A percentile compares a stretch with the other conserved stretches of the same genome.
phyloP scores from a whole-genome alignment of 202 grass and related monocot genomes.

The Miscanthus sacchariflorus region DNA sequence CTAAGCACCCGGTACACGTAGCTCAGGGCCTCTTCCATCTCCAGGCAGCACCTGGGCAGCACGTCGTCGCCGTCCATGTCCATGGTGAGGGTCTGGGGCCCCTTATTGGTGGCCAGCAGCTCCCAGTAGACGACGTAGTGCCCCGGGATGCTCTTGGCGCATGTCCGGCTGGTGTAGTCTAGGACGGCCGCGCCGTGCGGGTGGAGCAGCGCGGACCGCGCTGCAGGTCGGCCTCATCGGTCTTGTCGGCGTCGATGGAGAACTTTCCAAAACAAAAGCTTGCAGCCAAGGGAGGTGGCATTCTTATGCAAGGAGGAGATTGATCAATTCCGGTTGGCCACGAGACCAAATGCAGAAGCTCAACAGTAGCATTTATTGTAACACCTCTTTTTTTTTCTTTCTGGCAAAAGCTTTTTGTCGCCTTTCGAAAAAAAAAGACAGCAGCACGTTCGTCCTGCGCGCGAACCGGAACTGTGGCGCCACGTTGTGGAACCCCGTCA shows the following conservation, averaged over 20 bases:
- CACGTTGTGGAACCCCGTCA: constrained; percentile 32
- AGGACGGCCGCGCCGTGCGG: not conserved
- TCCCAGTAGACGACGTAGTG: constrained; percentile 18
- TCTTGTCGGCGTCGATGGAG: constrained; percentile 53
- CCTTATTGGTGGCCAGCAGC: not conserved
- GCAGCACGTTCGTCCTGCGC: constrained; percentile 68
- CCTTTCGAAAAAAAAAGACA: too few relatives aligned
- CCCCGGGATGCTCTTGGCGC: not conserved
- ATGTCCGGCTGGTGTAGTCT: not conserved
- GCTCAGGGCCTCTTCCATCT: constrained; percentile 11
- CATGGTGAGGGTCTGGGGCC: too few relatives aligned
- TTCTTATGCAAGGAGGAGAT: too few relatives aligned
- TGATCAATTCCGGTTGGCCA: too few relatives aligned
- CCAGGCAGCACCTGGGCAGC: not conserved
- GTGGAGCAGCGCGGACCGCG: not conserved
- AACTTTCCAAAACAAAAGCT: too few relatives aligned
- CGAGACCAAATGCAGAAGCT: too few relatives aligned
- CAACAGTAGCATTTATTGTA: too few relatives aligned
- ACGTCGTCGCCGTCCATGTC: not conserved
- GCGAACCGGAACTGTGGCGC: constrained; percentile 78
- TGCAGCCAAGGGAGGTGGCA: too few relatives aligned
- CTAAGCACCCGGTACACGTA: not conserved
- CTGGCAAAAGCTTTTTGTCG: too few relatives aligned
- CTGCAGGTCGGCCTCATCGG: not conserved
- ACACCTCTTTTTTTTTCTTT: too few relatives aligned